Evolutionary conservation across 1,284 basidiomycete species (phyloP), one percentile per base, ranked within the genome.

Genomic region (Bjerkandera adusta): DNA sequence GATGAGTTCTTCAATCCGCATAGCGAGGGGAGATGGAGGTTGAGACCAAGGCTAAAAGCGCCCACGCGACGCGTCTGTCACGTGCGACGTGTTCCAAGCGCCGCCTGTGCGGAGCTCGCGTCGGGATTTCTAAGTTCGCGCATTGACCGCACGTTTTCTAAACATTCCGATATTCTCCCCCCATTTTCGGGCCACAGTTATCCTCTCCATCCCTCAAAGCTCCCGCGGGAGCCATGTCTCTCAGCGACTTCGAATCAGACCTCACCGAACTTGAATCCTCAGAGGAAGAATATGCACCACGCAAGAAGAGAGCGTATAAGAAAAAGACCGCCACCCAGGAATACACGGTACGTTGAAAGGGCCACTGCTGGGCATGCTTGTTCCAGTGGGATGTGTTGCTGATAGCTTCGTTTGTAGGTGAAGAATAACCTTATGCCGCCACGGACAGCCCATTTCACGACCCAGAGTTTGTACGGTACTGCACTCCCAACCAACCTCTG

Each of bases 1-100:
- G 43, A 91, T 83, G 35, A 91, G 78, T 58, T 91, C 88, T 62
- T 90, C 85, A 42, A 91, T 91, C 51, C 86, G 75, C 88, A 91
- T 91, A 32, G n/a, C 29, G 21, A 39, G n/a, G 24, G 29, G 12
- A 32, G 43, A 37, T 24, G 22, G 13, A 26, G 32, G 36, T 34
- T 27, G 27, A 13, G 21, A 18, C 21, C 30, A 25, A 18, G 34
- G n/a, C 33, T 3, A 18, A 22, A 48, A 60, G 61, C 62, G 66
- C 54, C 65, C 62, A 63, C 57, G 53, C 54, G 57, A 51, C n/a
- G n/a, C n/a, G n/a, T n/a, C n/a, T n/a, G n/a, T n/a, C n/a, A n/a
- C n/a, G n/a, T n/a, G n/a, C n/a, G n/a, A n/a, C n/a, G n/a, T n/a
- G n/a, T n/a, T n/a, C n/a, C n/a, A n/a, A n/a, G n/a, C n/a, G n/a